phyloP scores from a whole-genome alignment of 1,139 yeast species.

The Geotrichum phurueaensis region DNA sequence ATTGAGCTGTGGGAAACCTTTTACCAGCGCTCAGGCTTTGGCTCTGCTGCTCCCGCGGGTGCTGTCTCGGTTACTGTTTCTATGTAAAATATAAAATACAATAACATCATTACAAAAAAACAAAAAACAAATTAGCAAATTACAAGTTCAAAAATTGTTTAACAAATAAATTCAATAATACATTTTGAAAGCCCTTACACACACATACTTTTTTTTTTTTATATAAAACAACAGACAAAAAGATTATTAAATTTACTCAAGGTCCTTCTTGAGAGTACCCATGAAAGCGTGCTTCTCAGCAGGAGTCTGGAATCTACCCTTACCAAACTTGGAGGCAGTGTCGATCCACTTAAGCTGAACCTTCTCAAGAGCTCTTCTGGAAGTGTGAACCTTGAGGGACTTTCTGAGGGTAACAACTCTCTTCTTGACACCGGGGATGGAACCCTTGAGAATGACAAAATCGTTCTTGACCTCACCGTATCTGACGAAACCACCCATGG shows the following conservation, averaged over 20 bases:
- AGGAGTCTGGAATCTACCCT: slow-evolving; percentile 99
- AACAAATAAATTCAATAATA: slow-evolving; percentile 3
- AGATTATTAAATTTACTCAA: slow-evolving; percentile 27
- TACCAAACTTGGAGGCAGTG: slow-evolving; percentile 99
- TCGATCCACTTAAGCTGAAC: slow-evolving; percentile 99
- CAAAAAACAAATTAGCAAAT: slow-evolving; percentile 43
- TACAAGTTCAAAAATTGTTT: slow-evolving; percentile 3
- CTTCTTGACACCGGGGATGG: slow-evolving; percentile 99
- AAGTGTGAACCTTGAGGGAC: slow-evolving; percentile 95
- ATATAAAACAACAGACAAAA: slow-evolving; percentile 6
- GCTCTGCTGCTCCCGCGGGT: neutral
- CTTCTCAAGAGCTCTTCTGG: slow-evolving; percentile 95
- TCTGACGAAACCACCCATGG: slow-evolving; percentile 99
- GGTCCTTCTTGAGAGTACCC: slow-evolving; percentile 99
- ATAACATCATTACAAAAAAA: too few relatives aligned
- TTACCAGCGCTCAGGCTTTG: slow-evolving; percentile 19
- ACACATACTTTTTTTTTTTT: slow-evolving; percentile 9
- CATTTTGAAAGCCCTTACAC: neutral
- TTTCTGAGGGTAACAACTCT: slow-evolving; percentile 98
- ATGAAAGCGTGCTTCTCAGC: slow-evolving; percentile 99
- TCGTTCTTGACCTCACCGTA: slow-evolving; percentile 98
- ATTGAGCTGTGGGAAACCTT: slow-evolving; percentile 93
- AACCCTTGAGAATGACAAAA: slow-evolving; percentile 95
- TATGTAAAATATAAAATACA: too few relatives aligned
- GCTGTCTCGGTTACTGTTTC: neutral